These are phyloP conservation scores for Xylaria intraflava DNA, from an alignment of 495 filamentous ascomycete species.

Conservation along the genomic window DNA sequence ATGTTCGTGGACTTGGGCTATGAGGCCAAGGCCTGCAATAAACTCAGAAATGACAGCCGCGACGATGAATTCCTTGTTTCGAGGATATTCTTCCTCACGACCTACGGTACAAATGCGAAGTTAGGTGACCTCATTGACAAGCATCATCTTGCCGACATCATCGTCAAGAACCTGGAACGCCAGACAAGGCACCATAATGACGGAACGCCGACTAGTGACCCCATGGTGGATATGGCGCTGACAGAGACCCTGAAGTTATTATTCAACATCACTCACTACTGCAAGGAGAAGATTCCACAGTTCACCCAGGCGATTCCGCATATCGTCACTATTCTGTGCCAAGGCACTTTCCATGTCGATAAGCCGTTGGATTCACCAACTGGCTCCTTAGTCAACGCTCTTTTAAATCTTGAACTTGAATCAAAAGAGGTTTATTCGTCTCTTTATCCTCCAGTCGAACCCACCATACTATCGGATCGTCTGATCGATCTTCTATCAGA, in stretches of 20 bases:
- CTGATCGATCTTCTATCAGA: slow-evolving; percentile 69
- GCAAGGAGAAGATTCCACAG: slow-evolving; percentile 47
- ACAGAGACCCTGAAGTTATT: slow-evolving; percentile 79
- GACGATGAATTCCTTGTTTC: slow-evolving; percentile 87
- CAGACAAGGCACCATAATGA: slow-evolving; percentile 45
- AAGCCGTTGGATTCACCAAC: slow-evolving; percentile 39
- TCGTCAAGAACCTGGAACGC: slow-evolving; percentile 59
- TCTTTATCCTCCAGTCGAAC: slow-evolving; percentile 62
- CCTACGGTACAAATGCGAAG: slow-evolving; percentile 70
- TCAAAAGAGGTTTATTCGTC: slow-evolving; percentile 30
- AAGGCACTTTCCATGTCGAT: slow-evolving; percentile 24
- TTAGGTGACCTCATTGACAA: slow-evolving; percentile 63
- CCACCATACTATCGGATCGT: slow-evolving; percentile 55
- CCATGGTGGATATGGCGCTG: slow-evolving; percentile 74
- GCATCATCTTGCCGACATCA: slow-evolving; percentile 60
- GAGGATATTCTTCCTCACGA: slow-evolving; percentile 77
- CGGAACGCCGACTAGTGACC: slow-evolving; percentile 33
- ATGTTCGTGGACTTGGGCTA: slow-evolving; percentile 75
- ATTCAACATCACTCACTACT: slow-evolving; percentile 78
- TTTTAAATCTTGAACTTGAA: slow-evolving; percentile 68
- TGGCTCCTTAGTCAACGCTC: slow-evolving; percentile 65
- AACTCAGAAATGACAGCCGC: slow-evolving; percentile 64
- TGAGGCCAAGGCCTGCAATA: slow-evolving; percentile 60
- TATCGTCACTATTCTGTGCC: slow-evolving; percentile 64
- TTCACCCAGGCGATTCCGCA: slow-evolving; percentile 64